phyloP scores from a whole-genome alignment of 1,284 basidiomycete species.

The Apiotrichum montevideense region DNA sequence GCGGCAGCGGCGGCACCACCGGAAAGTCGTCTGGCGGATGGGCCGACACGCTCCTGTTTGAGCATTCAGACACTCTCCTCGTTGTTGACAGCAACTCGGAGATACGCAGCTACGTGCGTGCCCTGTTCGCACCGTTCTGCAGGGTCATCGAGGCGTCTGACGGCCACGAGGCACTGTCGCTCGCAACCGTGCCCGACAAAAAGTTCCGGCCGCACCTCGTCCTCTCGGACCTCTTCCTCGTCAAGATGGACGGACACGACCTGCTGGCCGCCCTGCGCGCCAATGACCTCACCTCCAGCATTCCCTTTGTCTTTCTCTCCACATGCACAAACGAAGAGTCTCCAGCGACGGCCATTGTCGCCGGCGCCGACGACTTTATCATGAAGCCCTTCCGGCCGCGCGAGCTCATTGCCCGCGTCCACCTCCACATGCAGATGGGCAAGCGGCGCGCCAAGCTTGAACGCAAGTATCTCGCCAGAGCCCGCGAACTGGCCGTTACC shows the following conservation, averaged over 20 bases:
- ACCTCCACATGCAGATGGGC: conserved; percentile 42
- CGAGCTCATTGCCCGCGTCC: conserved; percentile 47
- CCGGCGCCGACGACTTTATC: conserved; percentile 48
- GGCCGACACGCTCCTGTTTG: conserved; percentile 21
- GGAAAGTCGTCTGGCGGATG: neutral
- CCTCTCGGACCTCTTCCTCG: conserved; percentile 43
- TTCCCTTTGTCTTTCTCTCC: conserved; percentile 33
- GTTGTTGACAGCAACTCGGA: conserved; percentile 33
- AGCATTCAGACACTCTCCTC: conserved; percentile 22
- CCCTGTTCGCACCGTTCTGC: conserved; percentile 41
- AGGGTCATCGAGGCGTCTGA: conserved; percentile 41
- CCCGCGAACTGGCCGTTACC: conserved; percentile 35
- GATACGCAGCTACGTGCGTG: conserved; percentile 39
- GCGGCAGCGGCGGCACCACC: no score
- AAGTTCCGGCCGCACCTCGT: conserved; percentile 28
- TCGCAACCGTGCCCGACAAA: conserved; percentile 18
- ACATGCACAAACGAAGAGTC: conserved; percentile 31
- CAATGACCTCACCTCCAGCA: conserved; percentile 17
- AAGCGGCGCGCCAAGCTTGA: conserved; percentile 39
- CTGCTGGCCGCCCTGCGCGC: conserved; percentile 25
- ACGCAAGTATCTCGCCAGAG: conserved; percentile 28
- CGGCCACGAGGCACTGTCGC: conserved; percentile 42
- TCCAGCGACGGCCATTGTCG: conserved; percentile 38
- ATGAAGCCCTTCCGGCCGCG: conserved; percentile 44
- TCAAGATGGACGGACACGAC: conserved; percentile 33